Conservation (phyloP, 176 grass and related monocot genomes). For the bread wheat (Triticum aestivum) region DNA sequence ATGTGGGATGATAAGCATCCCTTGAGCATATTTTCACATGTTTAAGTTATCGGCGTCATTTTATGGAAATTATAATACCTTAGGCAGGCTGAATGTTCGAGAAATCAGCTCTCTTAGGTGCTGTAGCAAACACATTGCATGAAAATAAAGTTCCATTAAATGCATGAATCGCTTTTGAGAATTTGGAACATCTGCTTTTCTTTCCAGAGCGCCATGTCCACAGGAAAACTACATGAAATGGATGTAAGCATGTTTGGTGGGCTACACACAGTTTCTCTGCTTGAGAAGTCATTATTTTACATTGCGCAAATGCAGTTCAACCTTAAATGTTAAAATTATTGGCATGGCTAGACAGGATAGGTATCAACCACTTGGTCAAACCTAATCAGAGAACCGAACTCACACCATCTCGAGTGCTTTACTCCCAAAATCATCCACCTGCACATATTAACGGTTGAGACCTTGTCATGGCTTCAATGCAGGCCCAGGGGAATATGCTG, state of each 20-base stretch:
- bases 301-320: not conserved
- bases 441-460: not conserved
- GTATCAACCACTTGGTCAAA: slow-evolving; percentile 17
- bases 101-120: not conserved
- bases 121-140: slow-evolving; percentile 2
- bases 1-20: not conserved
- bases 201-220: not conserved
- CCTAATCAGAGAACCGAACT: not conserved
- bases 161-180: not conserved
- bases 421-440: slow-evolving; percentile 4
- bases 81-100: not conserved
- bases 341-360: not conserved
- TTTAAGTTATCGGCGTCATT: not conserved
- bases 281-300: not conserved
- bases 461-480: not conserved
- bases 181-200: not conserved
- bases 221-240: not conserved
- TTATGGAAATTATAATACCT: not conserved
- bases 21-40: not conserved
- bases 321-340: not conserved
- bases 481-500: not conserved
- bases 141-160: not conserved
- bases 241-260: not conserved
- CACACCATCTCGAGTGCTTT: not conserved
- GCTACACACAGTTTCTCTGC: not conserved